Evolutionary conservation across 192 early-diverging fungal genomes (phyloP).

Genomic region (Rhizoclosmatium sp.): DNA sequence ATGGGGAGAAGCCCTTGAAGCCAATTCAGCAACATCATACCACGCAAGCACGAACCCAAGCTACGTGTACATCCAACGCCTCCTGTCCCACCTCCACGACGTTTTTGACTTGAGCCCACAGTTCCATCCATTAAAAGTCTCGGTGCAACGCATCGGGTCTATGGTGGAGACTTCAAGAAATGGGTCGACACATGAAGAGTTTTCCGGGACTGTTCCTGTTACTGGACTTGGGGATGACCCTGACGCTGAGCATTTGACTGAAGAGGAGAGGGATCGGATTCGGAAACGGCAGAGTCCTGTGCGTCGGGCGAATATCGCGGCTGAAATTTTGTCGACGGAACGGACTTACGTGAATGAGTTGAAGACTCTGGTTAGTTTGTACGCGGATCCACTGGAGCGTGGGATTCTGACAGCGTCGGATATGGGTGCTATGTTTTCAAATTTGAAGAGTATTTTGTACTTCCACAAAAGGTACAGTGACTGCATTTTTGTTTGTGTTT

Average conservation of each 20-base stretch:
- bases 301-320: constrained; percentile 71
- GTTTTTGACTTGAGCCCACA: constrained; percentile 63
- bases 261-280: constrained; percentile 40
- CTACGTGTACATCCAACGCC: constrained; percentile 44
- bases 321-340: constrained; percentile 86
- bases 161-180: not conserved
- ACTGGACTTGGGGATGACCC: constrained; percentile 37
- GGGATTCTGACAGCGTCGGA: constrained; percentile 37
- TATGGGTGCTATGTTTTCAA: constrained; percentile 68
- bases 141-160: not conserved
- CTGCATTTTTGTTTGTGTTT: constrained; percentile 12
- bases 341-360: constrained; percentile 86
- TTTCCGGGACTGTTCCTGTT: not conserved
- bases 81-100: constrained; percentile 65
- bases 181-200: constrained; percentile 2
- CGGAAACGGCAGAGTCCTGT: constrained; percentile 47
- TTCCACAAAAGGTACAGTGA: constrained; percentile 67
- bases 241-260: constrained; percentile 45
- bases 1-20: not conserved
- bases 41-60: constrained; percentile 33
- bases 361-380: constrained; percentile 73
- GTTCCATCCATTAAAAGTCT: constrained; percentile 42
- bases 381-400: constrained; percentile 60
- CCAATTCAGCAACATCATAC: constrained; percentile 24
- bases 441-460: constrained; percentile 78